Evolutionary conservation across 169 alveolate genomes (phyloP), one percentile per base, ranked within the genome.

Genomic region (Plasmodium gaboni): DNA sequence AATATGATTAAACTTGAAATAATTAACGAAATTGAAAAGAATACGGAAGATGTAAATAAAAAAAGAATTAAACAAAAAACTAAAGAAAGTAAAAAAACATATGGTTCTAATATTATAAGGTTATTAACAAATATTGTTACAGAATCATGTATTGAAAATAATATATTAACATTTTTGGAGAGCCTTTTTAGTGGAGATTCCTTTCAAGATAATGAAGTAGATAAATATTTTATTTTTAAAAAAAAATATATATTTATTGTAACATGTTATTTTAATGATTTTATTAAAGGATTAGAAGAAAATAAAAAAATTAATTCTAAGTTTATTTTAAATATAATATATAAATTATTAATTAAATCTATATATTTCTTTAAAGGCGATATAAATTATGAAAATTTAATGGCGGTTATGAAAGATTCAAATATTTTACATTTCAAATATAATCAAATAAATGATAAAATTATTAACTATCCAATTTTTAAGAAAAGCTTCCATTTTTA

Each of bases 281-380:
- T 86, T 60, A 65, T 86, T 70, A 86, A 86, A 61, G 92, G 92
- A 3, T 8, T 86, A 63, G 60, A 86, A 70, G 74, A 71, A 65
- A 86, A 86, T 17, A 86, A 60, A 71, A 44, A 73, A 60, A 19
- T 86, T 8, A 50, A 73, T 32, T 59, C 69, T 5, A 50, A 42
- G 7, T 86, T 86, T 86, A 51, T 86, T 8, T 64, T 86, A 70
- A 86, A 71, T 50, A 86, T 86, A 28, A 71, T 67, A n/a, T 71
- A 86, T 61, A 86, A 86, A 32, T 51, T 86, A 53, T 48, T 86
- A 24, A 61, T 67, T 24, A 86, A 86, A 71, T 55, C 92, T n/a
- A 55, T 72, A 15, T 86, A 86, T 61, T 86, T 86, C 48, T 86
- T 86, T 73, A 86, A 65, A 70, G 92, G 92, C 2, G 92, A 86